These are phyloP conservation scores for Myxozyma lipomycoides DNA, from an alignment of 805 yeast genomes.

Conservation along the genomic window DNA sequence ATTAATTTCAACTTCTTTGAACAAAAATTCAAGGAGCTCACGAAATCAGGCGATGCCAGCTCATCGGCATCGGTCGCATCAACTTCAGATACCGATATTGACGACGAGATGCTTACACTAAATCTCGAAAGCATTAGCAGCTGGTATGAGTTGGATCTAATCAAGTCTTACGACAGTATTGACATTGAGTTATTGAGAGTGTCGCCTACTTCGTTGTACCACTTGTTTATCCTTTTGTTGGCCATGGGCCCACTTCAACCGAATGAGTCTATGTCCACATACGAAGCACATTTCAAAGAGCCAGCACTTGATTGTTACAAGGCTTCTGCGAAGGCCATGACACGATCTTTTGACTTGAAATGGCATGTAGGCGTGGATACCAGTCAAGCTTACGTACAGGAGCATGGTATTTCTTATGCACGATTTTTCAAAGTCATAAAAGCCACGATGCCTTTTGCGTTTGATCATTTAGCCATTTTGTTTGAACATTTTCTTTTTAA, in stretches of 20 bases:
- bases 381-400: slow-evolving; percentile 16
- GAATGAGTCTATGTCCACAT: slow-evolving; percentile 36
- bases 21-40: slow-evolving; percentile 9
- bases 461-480: slow-evolving; percentile 45
- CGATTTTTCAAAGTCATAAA: slow-evolving; percentile 28
- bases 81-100: slow-evolving; percentile 22
- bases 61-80: slow-evolving; percentile 1
- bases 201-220: slow-evolving; percentile 42
- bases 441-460: slow-evolving; percentile 41
- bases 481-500: slow-evolving; percentile 45
- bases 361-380: slow-evolving; percentile 33
- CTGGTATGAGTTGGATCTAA: slow-evolving; percentile 38
- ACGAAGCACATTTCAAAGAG: slow-evolving; percentile 31
- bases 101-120: slow-evolving; percentile 27
- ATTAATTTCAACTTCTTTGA: slow-evolving; percentile 14
- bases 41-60: slow-evolving; percentile 1
- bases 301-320: slow-evolving; percentile 45
- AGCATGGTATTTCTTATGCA: slow-evolving; percentile 29
- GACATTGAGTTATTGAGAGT: slow-evolving; percentile 41
- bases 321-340: slow-evolving; percentile 43
- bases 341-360: slow-evolving; percentile 48
- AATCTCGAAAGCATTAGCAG: slow-evolving; percentile 24
- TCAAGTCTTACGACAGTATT: slow-evolving; percentile 45
- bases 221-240: slow-evolving; percentile 49
- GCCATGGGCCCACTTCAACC: slow-evolving; percentile 43